Conservation (phyloP, 148 eudicot species). For the Vaccinium macrocarpon region DNA sequence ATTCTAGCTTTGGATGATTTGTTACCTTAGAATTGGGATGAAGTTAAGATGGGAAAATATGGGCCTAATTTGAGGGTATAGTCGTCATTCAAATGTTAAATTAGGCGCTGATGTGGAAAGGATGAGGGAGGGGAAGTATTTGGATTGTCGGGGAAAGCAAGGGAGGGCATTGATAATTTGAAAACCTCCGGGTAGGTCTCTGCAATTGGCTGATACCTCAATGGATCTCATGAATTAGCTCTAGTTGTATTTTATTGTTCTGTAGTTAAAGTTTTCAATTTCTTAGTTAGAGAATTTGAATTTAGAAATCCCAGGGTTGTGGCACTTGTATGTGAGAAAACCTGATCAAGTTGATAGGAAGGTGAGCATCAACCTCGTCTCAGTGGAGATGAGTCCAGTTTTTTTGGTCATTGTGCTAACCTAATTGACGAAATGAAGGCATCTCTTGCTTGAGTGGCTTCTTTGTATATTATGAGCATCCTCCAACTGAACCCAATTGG, state of each 20-base stretch:
- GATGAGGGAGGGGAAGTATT: not conserved
- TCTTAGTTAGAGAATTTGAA: not conserved
- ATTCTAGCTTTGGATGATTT: not conserved
- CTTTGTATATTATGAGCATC: not conserved
- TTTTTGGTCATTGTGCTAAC: not conserved
- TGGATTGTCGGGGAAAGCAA: not conserved
- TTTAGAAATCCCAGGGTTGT: not conserved
- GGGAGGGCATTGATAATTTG: not conserved
- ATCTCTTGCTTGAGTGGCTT: conserved; percentile 1
- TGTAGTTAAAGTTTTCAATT: not conserved
- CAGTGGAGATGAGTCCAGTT: not conserved
- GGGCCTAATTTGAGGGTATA: not conserved
- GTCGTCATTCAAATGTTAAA: not conserved
- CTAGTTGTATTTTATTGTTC: not conserved
- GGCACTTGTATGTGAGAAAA: not conserved
- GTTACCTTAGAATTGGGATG: not conserved
- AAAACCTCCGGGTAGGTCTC: not conserved
- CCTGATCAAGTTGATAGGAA: not conserved
- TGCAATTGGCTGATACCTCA: not conserved
- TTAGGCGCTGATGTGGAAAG: not conserved
- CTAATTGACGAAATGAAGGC: not conserved
- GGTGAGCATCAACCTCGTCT: not conserved
- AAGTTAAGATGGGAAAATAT: not conserved
- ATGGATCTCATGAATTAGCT: not conserved
- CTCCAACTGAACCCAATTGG: not conserved